Evolutionary conservation across 2,329 filamentous ascomycete genomes (phyloP).

Genomic region (Exophiala sideris): DNA sequence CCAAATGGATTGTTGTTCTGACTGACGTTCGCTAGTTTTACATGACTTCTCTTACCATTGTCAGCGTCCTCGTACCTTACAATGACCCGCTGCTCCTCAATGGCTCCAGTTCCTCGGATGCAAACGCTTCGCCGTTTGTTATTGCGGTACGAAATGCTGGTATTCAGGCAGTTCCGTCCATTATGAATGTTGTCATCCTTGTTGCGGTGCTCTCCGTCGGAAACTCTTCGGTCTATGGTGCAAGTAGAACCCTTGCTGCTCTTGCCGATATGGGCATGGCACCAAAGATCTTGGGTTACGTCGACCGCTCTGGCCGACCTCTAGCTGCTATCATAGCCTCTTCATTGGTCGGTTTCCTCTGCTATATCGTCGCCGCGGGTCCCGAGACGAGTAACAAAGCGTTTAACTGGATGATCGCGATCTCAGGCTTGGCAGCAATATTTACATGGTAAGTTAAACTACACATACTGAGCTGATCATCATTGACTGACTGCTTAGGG

Average conservation of each 20-base stretch:
- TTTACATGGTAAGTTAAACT: constrained; percentile 68
- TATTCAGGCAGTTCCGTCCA: constrained; percentile 73
- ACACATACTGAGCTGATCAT: not conserved
- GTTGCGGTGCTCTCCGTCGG: constrained; percentile 86
- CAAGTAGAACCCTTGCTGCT: constrained; percentile 82
- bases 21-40: constrained; percentile 59
- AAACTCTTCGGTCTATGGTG: constrained; percentile 88
- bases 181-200: constrained; percentile 95
- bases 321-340: constrained; percentile 69
- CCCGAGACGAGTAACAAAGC: constrained; percentile 41
- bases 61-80: constrained; percentile 79
- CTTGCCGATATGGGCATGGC: constrained; percentile 85
- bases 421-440: constrained; percentile 69
- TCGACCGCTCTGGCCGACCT: constrained; percentile 78
- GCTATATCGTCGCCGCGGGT: constrained; percentile 67
- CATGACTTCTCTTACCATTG: constrained; percentile 72
- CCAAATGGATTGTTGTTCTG: not conserved
- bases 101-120: constrained; percentile 57
- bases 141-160: constrained; percentile 85
- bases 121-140: constrained; percentile 83
- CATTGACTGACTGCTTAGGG: constrained; percentile 40
- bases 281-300: constrained; percentile 71
- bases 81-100: constrained; percentile 62
- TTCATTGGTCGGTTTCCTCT: constrained; percentile 66
- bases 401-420: constrained; percentile 75